Base-by-base conservation (phyloP, 257 asterid species). In the Solanum habrochaites region DNA sequence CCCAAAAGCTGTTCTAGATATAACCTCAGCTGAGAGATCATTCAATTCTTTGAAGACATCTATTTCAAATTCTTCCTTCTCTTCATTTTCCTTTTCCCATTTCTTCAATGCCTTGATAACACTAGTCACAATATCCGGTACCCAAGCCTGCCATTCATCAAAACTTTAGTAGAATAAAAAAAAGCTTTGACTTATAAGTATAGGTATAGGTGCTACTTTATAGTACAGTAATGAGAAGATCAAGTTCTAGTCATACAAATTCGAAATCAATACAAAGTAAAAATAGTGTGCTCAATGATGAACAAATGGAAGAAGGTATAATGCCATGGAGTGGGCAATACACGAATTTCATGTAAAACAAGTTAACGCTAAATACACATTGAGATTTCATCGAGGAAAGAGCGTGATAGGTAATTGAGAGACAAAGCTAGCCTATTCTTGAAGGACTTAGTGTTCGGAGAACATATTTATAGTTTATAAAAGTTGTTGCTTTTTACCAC, bases 1-100 rank as follows among this genome's bases (percentile, higher is more conserved):
- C 25, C 94, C 94, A 32, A 93, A 93, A 87, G 93, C 94, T n/a
- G 92, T 92, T 70, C 91, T 85, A 37, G 94, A 92, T 82, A 92
- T 89, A 49, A 92, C 73, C 21, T 92, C 94, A 18, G 94, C 94
- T 2, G 94, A 90, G 29, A 92, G 91, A 8, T 70, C 74, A 25
- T 91, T 93, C 42, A 92, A 87, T 69, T 89, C 88, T 82, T 87
- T 89, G 78, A 82, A 84, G 39, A 90, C 92, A 20, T 92, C 91
- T 27, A 90, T 3, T 82, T 92, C 94, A 67, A 92, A 87, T 62
- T 86, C 89, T 40, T 85, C 85, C 27, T 87, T 87, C 62, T 78
- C 87, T 49, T 82, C 86, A 70, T 86, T 83, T 83, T 89, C 88
- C 72, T 80, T 81, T 69, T 90, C 93, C 94, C 92, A 92, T 27